Percentiles rank a stretch among this genome's conserved stretches.
These are phyloP conservation scores for Alternaria brassicae DNA, from an alignment of 2,329 filamentous ascomycete species.

Conservation along the genomic window DNA sequence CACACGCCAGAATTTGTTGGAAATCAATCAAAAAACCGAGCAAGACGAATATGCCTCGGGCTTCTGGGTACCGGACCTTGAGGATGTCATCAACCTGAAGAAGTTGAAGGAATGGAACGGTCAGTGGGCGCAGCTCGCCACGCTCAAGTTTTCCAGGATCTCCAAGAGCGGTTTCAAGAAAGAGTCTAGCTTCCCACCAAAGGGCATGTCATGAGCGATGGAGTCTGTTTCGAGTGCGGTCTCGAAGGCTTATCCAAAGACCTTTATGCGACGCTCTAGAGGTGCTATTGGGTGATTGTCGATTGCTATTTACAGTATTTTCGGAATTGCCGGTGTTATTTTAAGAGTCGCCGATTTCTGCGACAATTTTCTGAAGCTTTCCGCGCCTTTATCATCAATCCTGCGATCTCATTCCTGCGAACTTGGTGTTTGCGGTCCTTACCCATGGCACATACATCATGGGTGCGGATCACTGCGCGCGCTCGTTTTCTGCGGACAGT, in stretches of 20 bases:
- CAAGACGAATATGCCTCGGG: conserved; percentile 82
- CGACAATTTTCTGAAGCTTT: background rate
- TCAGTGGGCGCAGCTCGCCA: conserved; percentile 80
- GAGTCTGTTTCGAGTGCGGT: background rate
- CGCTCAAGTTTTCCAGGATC: conserved; percentile 78
- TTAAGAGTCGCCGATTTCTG: background rate
- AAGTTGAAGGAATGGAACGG: conserved; percentile 79
- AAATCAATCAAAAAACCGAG: conserved; percentile 72
- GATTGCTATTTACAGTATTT: background rate
- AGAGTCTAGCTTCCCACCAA: conserved; percentile 79
- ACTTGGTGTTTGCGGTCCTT: background rate
- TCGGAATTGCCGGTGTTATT: background rate
- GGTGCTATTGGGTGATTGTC: background rate
- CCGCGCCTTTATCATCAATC: background rate
- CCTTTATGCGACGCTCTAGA: background rate
- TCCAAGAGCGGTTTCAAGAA: conserved; percentile 68
- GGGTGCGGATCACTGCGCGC: background rate
- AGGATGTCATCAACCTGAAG: conserved; percentile 68
- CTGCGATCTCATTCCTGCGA: background rate
- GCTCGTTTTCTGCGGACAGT: background rate
- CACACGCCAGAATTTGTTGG: conserved; percentile 77
- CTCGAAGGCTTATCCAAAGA: background rate
- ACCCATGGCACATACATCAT: background rate
- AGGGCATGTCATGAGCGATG: conserved; percentile 46
- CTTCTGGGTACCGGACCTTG: conserved; percentile 85